Base-by-base conservation (phyloP, 768 basidiomycete species). In the Xanthoconium stramineum region DNA sequence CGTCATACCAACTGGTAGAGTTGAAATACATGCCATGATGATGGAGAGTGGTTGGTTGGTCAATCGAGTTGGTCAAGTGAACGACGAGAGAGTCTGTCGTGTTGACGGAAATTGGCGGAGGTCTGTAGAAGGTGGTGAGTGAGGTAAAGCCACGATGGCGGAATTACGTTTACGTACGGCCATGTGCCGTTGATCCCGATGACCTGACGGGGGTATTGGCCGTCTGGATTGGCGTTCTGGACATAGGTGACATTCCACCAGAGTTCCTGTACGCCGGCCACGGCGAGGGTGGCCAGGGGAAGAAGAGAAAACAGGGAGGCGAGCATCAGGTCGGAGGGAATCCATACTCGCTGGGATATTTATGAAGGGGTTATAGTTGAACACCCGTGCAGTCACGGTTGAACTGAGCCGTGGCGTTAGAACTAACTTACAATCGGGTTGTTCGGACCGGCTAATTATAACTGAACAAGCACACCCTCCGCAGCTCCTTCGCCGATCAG, bases 11-110 rank as follows among this genome's bases (percentile, higher is more conserved):
- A 17, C 83, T 81, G 0, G 89, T 81, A 2, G 82, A 80, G 69
- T 94, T 95, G 79, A 97, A 94, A 75, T 85, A 94, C 88, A 96
- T 91, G 59, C 96, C 96, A 73, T 97, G 95, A 67, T 95, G 89
- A 70, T 98, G 96, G 15, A 98, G 74, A 0, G 86, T 80, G 0
- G 89, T 81, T 0, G 86, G 80, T 29, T 75, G 60, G 52, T 88
- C 84, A 52, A 95, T 70, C 3, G 80, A 81, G 71, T 95, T 94
- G 30, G 76, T 76, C 6, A 85, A 83, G 67, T 98, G 94, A 0
- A 98, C 78, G 29, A 88, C 64, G 32, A 97, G 76, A 0, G 82
- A 81, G 70, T 98, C 93, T n/a, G 78, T 79, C 7, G 83, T 80
- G 58, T 78, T 80, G 12, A 94, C 82, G 28, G 86, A 81, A 56